Percentiles rank a stretch among this genome's conserved stretches.
These are phyloP conservation scores for Metschnikowia chrysomelidarum DNA, from an alignment of 805 yeast genomes.

Conservation along the genomic window DNA sequence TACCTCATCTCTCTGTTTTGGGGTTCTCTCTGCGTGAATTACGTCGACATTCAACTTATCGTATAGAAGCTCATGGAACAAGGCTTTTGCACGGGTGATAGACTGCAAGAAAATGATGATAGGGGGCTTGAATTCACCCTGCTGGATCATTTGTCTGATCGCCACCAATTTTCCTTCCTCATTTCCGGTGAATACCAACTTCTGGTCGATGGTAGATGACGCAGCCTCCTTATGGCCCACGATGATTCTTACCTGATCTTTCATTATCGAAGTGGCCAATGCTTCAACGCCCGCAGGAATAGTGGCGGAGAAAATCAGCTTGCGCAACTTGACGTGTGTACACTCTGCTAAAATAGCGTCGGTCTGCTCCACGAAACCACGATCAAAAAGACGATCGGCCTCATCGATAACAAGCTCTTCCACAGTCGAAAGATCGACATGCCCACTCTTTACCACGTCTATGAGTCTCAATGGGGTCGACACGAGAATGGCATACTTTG, in stretches of 20 bases:
- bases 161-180: slow-evolving; percentile 96
- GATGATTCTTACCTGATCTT: slow-evolving; percentile 78
- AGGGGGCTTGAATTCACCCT: slow-evolving; percentile 89
- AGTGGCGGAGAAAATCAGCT: slow-evolving; percentile 91
- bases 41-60: slow-evolving; percentile 93
- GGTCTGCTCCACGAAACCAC: slow-evolving; percentile 84
- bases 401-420: slow-evolving; percentile 85
- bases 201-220: slow-evolving; percentile 76
- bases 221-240: slow-evolving; percentile 96
- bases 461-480: slow-evolving; percentile 88
- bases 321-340: slow-evolving; percentile 50
- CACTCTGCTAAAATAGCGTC: slow-evolving; percentile 74
- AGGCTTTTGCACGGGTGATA: slow-evolving; percentile 89
- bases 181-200: slow-evolving; percentile 80
- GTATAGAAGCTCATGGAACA: slow-evolving; percentile 88
- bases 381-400: slow-evolving; percentile 90
- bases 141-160: slow-evolving; percentile 79
- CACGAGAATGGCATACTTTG: slow-evolving; percentile 75
- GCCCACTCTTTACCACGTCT: slow-evolving; percentile 65
- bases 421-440: slow-evolving; percentile 61
- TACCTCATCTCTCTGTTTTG: slow-evolving; percentile 78
- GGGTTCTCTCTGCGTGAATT: slow-evolving; percentile 92
- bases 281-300: slow-evolving; percentile 92
- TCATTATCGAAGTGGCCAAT: slow-evolving; percentile 81
- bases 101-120: slow-evolving; percentile 89